Percentiles rank a stretch among this genome's conserved stretches.
These are phyloP conservation scores for Jamesozyma spencerorum DNA, from an alignment of 805 yeast species.

Conservation along the genomic window DNA sequence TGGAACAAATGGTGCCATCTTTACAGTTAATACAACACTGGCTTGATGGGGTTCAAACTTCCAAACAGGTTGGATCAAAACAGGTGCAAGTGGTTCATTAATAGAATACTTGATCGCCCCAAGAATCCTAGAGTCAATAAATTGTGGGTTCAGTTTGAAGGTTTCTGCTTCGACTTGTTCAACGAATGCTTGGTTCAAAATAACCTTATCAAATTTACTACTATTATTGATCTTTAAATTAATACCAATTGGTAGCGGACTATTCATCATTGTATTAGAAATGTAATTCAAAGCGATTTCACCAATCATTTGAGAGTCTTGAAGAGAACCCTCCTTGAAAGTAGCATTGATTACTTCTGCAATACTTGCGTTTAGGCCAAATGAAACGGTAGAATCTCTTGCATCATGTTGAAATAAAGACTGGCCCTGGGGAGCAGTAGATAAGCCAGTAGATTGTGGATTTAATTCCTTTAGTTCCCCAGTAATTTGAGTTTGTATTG, in stretches of 20 bases:
- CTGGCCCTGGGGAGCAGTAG: constrained; percentile 25
- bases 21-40: constrained; percentile 66
- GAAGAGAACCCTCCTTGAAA: constrained; percentile 56
- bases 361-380: constrained; percentile 73
- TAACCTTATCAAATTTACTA: constrained; percentile 36
- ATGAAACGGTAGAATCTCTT: constrained; percentile 29
- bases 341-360: constrained; percentile 79
- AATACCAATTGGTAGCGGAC: constrained; percentile 35
- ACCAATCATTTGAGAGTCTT: constrained; percentile 60
- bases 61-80: constrained; percentile 77
- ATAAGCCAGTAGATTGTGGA: constrained; percentile 39
- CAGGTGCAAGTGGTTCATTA: constrained; percentile 48
- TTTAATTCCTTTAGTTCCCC: constrained; percentile 29
- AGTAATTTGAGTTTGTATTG: constrained; percentile 22
- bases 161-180: constrained; percentile 37
- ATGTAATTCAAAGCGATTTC: constrained; percentile 77
- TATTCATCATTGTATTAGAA: constrained; percentile 19
- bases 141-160: constrained; percentile 40
- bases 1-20: constrained; percentile 29
- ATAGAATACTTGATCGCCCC: constrained; percentile 75
- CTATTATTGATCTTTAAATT: constrained; percentile 36
- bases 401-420: constrained; percentile 40
- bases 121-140: constrained; percentile 53
- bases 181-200: constrained; percentile 46
- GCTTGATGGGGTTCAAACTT: constrained; percentile 79